Evolutionary conservation across 768 basidiomycete genomes (phyloP).

Genomic region (Xanthoconium stramineum): DNA sequence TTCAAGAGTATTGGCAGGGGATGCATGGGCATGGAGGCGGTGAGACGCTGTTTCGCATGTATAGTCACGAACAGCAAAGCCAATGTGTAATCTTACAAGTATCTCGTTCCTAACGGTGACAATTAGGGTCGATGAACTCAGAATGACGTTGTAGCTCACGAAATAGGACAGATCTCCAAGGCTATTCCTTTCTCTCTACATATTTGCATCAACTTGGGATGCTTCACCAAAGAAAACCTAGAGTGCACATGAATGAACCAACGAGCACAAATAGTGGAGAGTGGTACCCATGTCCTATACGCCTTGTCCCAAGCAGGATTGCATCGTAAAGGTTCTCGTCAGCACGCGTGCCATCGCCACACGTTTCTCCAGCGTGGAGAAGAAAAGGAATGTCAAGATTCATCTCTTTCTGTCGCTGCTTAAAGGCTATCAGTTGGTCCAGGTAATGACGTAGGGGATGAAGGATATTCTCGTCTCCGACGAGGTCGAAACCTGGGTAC

Average conservation of each 20-base stretch:
- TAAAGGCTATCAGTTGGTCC: conserved; percentile 57
- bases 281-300: conserved; percentile 75
- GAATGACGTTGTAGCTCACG: conserved; percentile 41
- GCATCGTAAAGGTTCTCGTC: conserved; percentile 79
- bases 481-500: conserved; percentile 46
- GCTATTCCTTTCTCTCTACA: conserved; percentile 63
- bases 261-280: neutral
- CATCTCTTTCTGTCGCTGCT: conserved; percentile 36
- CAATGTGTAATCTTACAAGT: neutral
- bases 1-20: conserved; percentile 70
- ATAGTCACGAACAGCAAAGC: neutral
- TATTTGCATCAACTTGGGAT: conserved; percentile 66
- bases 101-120: neutral
- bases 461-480: conserved; percentile 55
- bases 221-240: conserved; percentile 74
- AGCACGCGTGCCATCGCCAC: conserved; percentile 68
- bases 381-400: conserved; percentile 66
- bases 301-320: conserved; percentile 70
- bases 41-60: conserved; percentile 48
- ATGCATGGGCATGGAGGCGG: conserved; percentile 79
- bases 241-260: neutral
- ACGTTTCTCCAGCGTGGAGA: conserved; percentile 79
- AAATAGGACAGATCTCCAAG: conserved; percentile 78
- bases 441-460: conserved; percentile 54
- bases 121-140: neutral